Evolutionary conservation across 139 green algal genomes (phyloP).

Genomic region (Chlamydomonas sphaeroides): DNA sequence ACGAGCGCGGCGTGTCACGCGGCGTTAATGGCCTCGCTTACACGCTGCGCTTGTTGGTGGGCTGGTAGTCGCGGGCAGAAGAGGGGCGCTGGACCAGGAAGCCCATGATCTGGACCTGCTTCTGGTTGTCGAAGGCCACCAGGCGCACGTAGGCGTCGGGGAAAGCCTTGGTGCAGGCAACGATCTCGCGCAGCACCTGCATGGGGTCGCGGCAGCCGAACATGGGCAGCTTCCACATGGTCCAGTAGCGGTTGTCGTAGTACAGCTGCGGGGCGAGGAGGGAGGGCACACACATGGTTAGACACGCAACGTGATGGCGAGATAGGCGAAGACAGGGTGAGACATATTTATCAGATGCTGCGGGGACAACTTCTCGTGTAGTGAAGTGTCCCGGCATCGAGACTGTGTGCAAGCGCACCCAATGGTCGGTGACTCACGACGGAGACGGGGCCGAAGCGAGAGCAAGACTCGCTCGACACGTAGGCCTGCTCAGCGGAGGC

Average conservation of each 20-base stretch:
- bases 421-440: constrained; percentile 70
- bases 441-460: constrained; percentile 73
- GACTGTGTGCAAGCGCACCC: too few relatives aligned
- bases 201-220: constrained; percentile 96
- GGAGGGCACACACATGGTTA: too few relatives aligned
- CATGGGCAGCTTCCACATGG: constrained; percentile 99
- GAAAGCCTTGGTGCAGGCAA: constrained; percentile 86
- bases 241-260: constrained; percentile 98
- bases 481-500: constrained; percentile 79
- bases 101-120: constrained; percentile 74
- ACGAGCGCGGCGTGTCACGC: too few relatives aligned
- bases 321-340: too few relatives aligned
- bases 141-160: constrained; percentile 94
- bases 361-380: too few relatives aligned
- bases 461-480: constrained; percentile 63
- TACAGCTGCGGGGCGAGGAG: constrained; percentile 65
- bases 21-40: not conserved
- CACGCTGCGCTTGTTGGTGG: constrained; percentile 33
- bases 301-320: too few relatives aligned
- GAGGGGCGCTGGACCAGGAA: constrained; percentile 74
- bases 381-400: too few relatives aligned
- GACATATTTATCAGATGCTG: too few relatives aligned
- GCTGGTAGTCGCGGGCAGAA: constrained; percentile 74
- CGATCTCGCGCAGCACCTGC: constrained; percentile 94
- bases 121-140: constrained; percentile 84